Base-by-base conservation (phyloP, 352 stramenopile species). In the Pythium dissotocum region DNA sequence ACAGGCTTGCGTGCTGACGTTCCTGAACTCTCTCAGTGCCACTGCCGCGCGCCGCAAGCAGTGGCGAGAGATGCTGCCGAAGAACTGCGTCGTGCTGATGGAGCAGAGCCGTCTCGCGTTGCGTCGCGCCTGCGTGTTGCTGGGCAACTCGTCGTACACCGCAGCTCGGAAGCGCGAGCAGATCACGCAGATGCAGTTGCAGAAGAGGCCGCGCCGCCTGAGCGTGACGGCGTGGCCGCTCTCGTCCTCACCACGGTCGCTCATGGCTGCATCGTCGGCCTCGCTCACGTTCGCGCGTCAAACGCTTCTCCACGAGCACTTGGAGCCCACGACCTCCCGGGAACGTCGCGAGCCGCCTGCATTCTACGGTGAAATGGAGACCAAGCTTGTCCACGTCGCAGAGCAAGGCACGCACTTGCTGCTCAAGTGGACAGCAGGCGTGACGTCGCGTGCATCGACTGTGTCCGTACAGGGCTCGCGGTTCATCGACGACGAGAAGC, bases 81-180 rank as follows among this genome's bases (percentile, higher is more conserved):
- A 61, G 6, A 89, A 76, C 48, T 57, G 63, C 40, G 78, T 85
- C 13, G 70, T 90, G 16, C 67, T 91, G 0, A 87, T 91, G 79
- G 83, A 91, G 61, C 81, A 88, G 21, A 89, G 75, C 62, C 81
- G 83, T 2, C 67, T 88, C 12, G 44, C 85, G 13, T 58, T 91
- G 24, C 75, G 78, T 53, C 80, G 78, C 33, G 74, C 73, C 14
- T 89, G 81, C 36, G 77, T 91, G 21, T 13, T 91, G 18, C 65
- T 91, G 4, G 75, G 80, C 32, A 88, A 76, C 49, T 85, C 78
- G 9, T 81, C 78, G 4, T 72, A 72, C 10, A 72, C 58, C 8
- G 58, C 64, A 1, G 44, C 61, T 4, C 69, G 59, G 14, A 61
- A 67, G 64, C 64, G 53, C 1, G 59, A 72, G 36, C 70, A 69